phyloP scores from a whole-genome alignment of 2,329 filamentous ascomycete genomes.

The Decorospora gaudefroyi region DNA sequence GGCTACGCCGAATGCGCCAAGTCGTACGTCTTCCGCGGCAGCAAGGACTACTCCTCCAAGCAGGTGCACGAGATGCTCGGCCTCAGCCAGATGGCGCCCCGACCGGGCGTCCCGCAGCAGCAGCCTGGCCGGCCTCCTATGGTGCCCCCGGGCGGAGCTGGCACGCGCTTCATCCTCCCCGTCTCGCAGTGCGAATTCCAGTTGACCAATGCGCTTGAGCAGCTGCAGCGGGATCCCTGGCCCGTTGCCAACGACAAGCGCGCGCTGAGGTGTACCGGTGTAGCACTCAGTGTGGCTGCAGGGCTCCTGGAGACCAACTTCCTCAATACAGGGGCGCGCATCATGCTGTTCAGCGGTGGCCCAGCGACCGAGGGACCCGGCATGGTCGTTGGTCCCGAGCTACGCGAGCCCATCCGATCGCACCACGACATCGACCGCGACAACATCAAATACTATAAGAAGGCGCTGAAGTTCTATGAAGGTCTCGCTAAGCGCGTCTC shows the following conservation, averaged over 20 bases:
- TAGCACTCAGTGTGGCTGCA: constrained; percentile 93
- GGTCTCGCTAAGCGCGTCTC: constrained; percentile 89
- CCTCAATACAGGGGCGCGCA: constrained; percentile 89
- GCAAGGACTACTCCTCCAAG: constrained; percentile 97
- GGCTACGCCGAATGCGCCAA: constrained; percentile 98
- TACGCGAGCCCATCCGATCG: constrained; percentile 94
- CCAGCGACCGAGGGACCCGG: constrained; percentile 95
- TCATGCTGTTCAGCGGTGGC: constrained; percentile 97
- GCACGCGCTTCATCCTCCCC: constrained; percentile 87
- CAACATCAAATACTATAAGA: constrained; percentile 99
- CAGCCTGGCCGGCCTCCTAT: constrained; percentile 72
- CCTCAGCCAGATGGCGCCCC: constrained; percentile 70
- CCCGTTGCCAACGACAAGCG: constrained; percentile 92
- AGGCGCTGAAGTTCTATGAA: constrained; percentile 98
- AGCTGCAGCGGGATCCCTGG: constrained; percentile 96
- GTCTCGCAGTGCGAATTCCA: constrained; percentile 97
- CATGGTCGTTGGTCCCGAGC: constrained; percentile 92
- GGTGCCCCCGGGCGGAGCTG: constrained; percentile 72
- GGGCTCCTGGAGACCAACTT: constrained; percentile 92
- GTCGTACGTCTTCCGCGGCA: constrained; percentile 96
- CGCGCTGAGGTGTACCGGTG: constrained; percentile 87
- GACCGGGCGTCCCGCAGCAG: constrained; percentile 69
- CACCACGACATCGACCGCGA: constrained; percentile 99
- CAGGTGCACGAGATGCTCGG: constrained; percentile 99
- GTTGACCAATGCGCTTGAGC: constrained; percentile 92